These are phyloP conservation scores for Didymella pinodella DNA, from an alignment of 2,329 filamentous ascomycete genomes.

Conservation along the genomic window DNA sequence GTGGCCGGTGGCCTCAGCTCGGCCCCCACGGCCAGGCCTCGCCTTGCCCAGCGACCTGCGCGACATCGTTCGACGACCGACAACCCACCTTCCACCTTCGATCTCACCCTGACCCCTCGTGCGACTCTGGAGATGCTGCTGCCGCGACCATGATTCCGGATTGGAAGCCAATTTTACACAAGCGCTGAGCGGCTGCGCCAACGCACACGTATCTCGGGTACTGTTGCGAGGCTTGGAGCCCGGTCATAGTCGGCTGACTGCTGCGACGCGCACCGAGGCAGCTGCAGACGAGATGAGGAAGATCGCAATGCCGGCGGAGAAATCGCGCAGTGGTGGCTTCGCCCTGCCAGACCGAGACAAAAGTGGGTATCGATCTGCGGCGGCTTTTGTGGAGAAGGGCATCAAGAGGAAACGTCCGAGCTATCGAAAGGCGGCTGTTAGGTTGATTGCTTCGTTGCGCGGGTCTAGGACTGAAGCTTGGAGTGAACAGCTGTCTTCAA, in stretches of 20 bases:
- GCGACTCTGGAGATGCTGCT: slow-evolving; percentile 18
- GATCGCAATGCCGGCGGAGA: slow-evolving; percentile 32
- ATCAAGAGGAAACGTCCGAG: slow-evolving; percentile 43
- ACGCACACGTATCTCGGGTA: not conserved
- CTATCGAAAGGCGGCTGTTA: slow-evolving; percentile 44
- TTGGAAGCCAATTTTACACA: slow-evolving; percentile 14
- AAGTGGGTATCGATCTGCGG: slow-evolving; percentile 23
- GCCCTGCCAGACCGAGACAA: slow-evolving; percentile 29
- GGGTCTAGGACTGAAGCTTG: slow-evolving; percentile 37
- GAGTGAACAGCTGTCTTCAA: slow-evolving; percentile 30
- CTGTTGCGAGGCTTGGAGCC: slow-evolving; percentile 6
- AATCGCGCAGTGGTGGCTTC: slow-evolving; percentile 35
- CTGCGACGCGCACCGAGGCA: slow-evolving; percentile 9
- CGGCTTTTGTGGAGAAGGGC: slow-evolving; percentile 25
- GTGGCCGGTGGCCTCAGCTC: slow-evolving; percentile 15
- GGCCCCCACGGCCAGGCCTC: slow-evolving; percentile 13
- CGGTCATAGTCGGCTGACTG: slow-evolving; percentile 22
- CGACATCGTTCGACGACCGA: slow-evolving; percentile 15
- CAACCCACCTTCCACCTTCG: slow-evolving; percentile 24
- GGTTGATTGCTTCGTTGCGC: slow-evolving; percentile 43
- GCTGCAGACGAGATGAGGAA: slow-evolving; percentile 21
- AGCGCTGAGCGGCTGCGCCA: slow-evolving; percentile 23
- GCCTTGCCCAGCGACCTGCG: slow-evolving; percentile 16
- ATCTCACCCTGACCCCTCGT: slow-evolving; percentile 10
- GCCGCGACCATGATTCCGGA: slow-evolving; percentile 17